Percentiles rank a stretch among this genome's conserved stretches.
These are phyloP conservation scores for Diplodia corticola DNA, from an alignment of 2,329 filamentous ascomycete species.

Conservation along the genomic window DNA sequence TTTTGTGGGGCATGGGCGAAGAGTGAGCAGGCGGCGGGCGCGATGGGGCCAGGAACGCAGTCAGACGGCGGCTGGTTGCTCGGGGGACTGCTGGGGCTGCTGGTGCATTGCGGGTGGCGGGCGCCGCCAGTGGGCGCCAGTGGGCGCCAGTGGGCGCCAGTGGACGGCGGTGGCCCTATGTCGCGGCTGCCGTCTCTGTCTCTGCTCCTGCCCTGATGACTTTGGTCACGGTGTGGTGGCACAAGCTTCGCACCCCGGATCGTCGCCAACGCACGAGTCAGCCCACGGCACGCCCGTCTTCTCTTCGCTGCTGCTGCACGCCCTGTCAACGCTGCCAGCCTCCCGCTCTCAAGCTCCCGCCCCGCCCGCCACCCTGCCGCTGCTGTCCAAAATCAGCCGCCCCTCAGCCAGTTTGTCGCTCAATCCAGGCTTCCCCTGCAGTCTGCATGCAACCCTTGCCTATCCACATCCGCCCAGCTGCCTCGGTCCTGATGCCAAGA, in stretches of 20 bases:
- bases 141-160: no score
- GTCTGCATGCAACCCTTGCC: not conserved
- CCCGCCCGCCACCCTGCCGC: not conserved
- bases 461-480: not conserved
- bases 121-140: not conserved
- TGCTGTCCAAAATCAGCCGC: not conserved
- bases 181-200: no score
- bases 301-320: not conserved
- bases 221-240: not conserved
- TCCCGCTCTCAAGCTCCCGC: not conserved
- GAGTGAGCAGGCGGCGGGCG: not conserved
- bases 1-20: not conserved
- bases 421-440: not conserved
- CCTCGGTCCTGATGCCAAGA: not conserved
- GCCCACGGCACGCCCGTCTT: not conserved
- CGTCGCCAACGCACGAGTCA: slow-evolving; percentile 8
- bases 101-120: not conserved
- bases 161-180: no score
- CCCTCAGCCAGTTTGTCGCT: not conserved
- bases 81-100: not conserved
- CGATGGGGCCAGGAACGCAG: not conserved
- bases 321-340: not conserved
- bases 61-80: not conserved
- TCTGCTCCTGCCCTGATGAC: not conserved
- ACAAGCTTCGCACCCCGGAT: slow-evolving; percentile 4